Evolutionary conservation across 2,329 filamentous ascomycete species (phyloP).

Genomic region (Acephala macrosclerotiorum): DNA sequence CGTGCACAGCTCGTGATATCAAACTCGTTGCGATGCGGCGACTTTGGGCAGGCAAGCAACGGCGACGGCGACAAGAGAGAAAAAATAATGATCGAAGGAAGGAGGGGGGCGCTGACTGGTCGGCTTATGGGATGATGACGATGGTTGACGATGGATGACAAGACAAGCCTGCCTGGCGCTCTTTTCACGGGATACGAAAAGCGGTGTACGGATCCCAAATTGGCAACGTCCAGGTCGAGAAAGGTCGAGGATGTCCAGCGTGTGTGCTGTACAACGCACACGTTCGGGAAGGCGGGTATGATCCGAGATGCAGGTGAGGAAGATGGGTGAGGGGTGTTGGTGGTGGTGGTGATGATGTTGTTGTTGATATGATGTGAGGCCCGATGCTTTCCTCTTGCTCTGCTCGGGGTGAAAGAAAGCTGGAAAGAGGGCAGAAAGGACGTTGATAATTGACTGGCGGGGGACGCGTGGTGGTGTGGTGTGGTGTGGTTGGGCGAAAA

Average conservation of each 20-base stretch:
- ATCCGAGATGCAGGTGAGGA: constrained; percentile 6
- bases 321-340: not conserved
- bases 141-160: not conserved
- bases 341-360: not conserved
- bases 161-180: not conserved
- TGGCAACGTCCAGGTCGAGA: not conserved
- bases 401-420: not conserved
- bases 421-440: not conserved
- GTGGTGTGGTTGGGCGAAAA: not conserved
- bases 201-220: constrained; percentile 6
- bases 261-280: constrained; percentile 1
- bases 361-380: not conserved
- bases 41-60: too few relatives aligned
- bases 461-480: not conserved
- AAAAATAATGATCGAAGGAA: not conserved
- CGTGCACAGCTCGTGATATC: not conserved
- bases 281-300: not conserved
- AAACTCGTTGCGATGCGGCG: not conserved
- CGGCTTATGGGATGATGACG: constrained; percentile 1
- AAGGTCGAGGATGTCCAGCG: not conserved
- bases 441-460: not conserved
- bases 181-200: constrained; percentile 9
- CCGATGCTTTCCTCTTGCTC: not conserved
- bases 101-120: not conserved
- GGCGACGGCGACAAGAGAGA: not conserved